Conservation (phyloP, 139 green algal genomes). For the Diplosphaera chodatii region DNA sequence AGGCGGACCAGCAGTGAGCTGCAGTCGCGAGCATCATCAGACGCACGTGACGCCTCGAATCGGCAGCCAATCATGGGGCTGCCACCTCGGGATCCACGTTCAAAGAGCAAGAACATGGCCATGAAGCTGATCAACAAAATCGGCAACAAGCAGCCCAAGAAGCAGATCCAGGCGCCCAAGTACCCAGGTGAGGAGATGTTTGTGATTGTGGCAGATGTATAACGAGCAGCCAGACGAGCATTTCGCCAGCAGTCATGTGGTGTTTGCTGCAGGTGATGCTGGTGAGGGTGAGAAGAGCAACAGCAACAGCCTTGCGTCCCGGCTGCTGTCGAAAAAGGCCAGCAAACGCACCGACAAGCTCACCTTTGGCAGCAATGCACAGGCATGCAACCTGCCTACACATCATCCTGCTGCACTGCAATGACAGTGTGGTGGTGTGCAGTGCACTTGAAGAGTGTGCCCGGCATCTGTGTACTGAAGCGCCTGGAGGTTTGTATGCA, state of each 20-base stretch:
- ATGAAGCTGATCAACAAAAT: slow-evolving; percentile 36
- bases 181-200: neutral
- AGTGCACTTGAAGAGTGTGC: too few species aligned
- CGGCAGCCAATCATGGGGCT: neutral
- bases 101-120: slow-evolving; percentile 31
- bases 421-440: too few species aligned
- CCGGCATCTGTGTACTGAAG: too few species aligned
- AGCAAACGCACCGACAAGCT: slow-evolving; percentile 6
- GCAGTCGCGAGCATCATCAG: too few species aligned
- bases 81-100: neutral
- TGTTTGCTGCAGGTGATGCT: too few species aligned
- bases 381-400: neutral
- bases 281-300: neutral
- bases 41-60: neutral
- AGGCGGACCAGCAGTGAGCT: neutral
- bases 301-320: neutral
- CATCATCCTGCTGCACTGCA: neutral
- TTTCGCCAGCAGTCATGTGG: too few species aligned
- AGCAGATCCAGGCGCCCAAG: slow-evolving; percentile 11
- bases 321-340: slow-evolving; percentile 1
- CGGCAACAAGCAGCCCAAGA: slow-evolving; percentile 28
- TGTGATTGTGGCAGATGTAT: too few species aligned
- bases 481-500: too few species aligned
- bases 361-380: slow-evolving; percentile 10
- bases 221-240: too few species aligned